Conservation (phyloP, 2,329 filamentous ascomycete species). For the Chaetomiaceae sp. region DNA sequence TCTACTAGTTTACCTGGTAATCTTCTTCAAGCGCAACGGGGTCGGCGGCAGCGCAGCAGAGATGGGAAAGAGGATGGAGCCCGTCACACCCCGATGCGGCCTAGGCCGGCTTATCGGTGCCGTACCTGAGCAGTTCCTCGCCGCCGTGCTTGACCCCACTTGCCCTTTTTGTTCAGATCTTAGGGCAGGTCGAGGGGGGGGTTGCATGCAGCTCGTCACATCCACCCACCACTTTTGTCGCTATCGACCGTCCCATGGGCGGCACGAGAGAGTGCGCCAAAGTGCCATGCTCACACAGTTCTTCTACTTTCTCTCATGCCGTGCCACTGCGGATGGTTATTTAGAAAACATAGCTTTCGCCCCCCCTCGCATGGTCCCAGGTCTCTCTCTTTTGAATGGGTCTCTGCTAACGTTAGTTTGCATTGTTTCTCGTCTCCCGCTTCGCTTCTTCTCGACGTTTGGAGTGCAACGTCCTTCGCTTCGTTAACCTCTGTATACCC, state of each 20-base stretch:
- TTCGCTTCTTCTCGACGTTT: neutral
- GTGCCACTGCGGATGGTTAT: neutral
- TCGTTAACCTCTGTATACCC: neutral
- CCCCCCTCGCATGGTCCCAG: neutral
- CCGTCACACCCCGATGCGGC: slow-evolving; percentile 21
- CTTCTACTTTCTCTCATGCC: neutral
- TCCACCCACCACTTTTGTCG: neutral
- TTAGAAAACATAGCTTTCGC: slow-evolving; percentile 8
- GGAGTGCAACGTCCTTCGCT: neutral
- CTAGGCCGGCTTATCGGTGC: slow-evolving; percentile 8
- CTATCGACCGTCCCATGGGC: neutral
- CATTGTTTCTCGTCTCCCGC: neutral
- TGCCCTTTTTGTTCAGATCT: slow-evolving; percentile 8
- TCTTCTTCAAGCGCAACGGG: slow-evolving; percentile 8
- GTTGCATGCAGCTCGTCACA: slow-evolving; percentile 21
- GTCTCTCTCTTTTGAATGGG: neutral
- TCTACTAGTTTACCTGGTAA: too few relatives aligned
- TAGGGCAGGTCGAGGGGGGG: neutral
- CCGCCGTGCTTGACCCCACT: slow-evolving; percentile 11
- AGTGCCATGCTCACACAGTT: neutral
- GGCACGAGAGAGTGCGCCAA: neutral
- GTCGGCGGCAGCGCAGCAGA: slow-evolving; percentile 14
- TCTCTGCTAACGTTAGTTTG: neutral
- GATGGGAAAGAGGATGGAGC: slow-evolving; percentile 6
- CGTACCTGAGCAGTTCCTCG: slow-evolving; percentile 12